phyloP scores from a whole-genome alignment of 441 rosid genomes.

The Erodium moschatum region DNA sequence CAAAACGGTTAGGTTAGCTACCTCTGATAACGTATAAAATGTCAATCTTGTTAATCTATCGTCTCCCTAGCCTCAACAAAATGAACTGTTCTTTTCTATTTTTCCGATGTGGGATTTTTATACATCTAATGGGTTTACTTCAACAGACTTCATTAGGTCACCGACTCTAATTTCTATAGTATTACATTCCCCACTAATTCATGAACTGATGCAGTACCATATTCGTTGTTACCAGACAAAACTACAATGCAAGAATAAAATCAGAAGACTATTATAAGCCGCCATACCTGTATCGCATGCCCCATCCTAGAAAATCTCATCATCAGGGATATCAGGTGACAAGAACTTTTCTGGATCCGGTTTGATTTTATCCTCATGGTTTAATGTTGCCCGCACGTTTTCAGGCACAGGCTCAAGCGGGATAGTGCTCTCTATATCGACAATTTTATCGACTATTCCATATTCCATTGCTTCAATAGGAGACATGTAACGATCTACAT shows the following conservation, averaged over 20 bases:
- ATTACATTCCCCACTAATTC: neutral
- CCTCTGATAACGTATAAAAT: too few species aligned
- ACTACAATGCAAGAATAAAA: too few species aligned
- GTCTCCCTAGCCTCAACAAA: too few species aligned
- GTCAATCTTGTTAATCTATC: too few species aligned
- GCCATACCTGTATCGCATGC: slow-evolving; percentile 23
- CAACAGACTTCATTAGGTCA: too few species aligned
- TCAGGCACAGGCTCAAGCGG: slow-evolving; percentile 73
- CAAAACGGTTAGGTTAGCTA: too few species aligned
- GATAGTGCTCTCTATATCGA: slow-evolving; percentile 73
- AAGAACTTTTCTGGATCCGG: slow-evolving; percentile 70
- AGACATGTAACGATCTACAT: slow-evolving; percentile 79
- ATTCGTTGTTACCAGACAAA: too few species aligned
- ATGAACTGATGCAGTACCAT: neutral
- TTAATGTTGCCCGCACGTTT: slow-evolving; percentile 49
- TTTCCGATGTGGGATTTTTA: too few species aligned
- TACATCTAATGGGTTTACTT: too few species aligned
- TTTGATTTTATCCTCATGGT: slow-evolving; percentile 41
- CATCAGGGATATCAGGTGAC: slow-evolving; percentile 82
- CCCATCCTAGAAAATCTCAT: slow-evolving; percentile 54
- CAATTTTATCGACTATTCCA: slow-evolving; percentile 82
- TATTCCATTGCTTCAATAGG: slow-evolving; percentile 86
- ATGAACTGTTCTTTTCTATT: too few species aligned
- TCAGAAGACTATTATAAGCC: neutral
- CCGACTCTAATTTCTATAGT: neutral